Evolutionary conservation across 768 basidiomycete species (phyloP), one percentile per base, ranked within the genome.

Genomic region (Trametes cubensis): DNA sequence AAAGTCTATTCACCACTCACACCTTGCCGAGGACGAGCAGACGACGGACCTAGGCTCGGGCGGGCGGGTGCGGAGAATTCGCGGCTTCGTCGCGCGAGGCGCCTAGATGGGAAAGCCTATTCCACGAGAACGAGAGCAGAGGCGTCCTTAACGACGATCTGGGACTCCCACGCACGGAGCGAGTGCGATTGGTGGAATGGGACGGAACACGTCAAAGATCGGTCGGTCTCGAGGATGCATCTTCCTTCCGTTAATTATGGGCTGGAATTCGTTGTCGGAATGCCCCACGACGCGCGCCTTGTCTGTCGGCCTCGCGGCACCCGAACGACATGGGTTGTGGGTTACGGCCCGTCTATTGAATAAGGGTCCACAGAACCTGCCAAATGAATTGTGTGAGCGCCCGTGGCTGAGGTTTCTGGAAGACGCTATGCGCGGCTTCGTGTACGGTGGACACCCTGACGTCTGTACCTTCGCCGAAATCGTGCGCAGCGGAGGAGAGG

Each of bases 81-180:
- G 55, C 55, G 61, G 55, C 8, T n/a, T 40, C 41, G 55, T 51
- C 45, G 55, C n/a, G 7, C 18, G 8, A 8, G 47, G 47, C 38
- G 40, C 55, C 44, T 62, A 62, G 23, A 50, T 44, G 45, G 52
- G 34, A 45, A 56, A 52, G 49, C 20, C 55, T 57, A 52, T 56
- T 39, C 50, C 61, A 52, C 61, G 61, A 62, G 61, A 56, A 56
- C 55, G 61, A 62, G 55, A 52, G 50, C 61, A 52, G 61, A 62
- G 61, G 42, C 11, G 50, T 17, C 61, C 61, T 51, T 57, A 62
- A 62, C 42, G 34, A 62, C 55, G 21, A 20, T 47, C 21, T 50
- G 42, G 47, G 25, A 23, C 50, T 62, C 61, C 40, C 55, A 62
- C 39, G 61, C 18, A 44, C 61, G 55, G 55, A 17, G 17, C 34